Base-by-base conservation (phyloP, 2,329 filamentous ascomycete genomes). In the Aspergillus aculeatinus region DNA sequence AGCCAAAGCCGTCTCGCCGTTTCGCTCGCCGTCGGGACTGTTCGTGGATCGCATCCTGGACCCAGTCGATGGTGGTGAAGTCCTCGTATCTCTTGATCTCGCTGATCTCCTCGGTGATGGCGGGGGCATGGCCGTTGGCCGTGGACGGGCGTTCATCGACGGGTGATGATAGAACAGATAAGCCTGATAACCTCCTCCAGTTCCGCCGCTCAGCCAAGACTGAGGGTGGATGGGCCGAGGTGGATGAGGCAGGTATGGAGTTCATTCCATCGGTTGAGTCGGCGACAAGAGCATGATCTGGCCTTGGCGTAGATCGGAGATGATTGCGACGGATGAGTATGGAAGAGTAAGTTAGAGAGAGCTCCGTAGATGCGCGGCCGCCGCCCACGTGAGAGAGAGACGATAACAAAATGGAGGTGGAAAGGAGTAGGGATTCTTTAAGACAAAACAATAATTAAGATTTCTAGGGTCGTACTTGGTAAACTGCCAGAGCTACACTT, bases 71-170 rank as follows among this genome's bases (percentile, higher is more conserved):
- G 0, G 95, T 99, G 5, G 93, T 96, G 74, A 99, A 99, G 78
- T 99, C 95, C 84, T 96, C 95, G 79, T 99, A 99, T 79, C 94
- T 86, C 80, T 97, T 97, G 74, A 99, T 98, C 81, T 97, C 90
- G 27, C 90, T 93, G 72, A 99, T 96, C 79, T 99, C 95, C 72
- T 98, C 93, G 62, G 92, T 90, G 66, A 96, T 91, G 63, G 89
- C 86, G 62, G 88, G 85, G 70, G 90, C 86, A 35, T 74, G 69
- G 49, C 66, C 58, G 83, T 86, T 29, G 84, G 66, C 86, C 87
- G 73, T 79, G 81, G 73, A 69, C 55, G 64, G 89, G 80, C 62
- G 87, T 88, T 48, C 83, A 77, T 70, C 85, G 81, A 70, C 70
- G 66, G 68, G 71, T 58, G 82, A 78, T 60, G 82, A 78, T 60